Evolutionary conservation across 148 eudicot species (phyloP), one percentile per base, ranked within the genome.

Genomic region (Selenicereus undatus): DNA sequence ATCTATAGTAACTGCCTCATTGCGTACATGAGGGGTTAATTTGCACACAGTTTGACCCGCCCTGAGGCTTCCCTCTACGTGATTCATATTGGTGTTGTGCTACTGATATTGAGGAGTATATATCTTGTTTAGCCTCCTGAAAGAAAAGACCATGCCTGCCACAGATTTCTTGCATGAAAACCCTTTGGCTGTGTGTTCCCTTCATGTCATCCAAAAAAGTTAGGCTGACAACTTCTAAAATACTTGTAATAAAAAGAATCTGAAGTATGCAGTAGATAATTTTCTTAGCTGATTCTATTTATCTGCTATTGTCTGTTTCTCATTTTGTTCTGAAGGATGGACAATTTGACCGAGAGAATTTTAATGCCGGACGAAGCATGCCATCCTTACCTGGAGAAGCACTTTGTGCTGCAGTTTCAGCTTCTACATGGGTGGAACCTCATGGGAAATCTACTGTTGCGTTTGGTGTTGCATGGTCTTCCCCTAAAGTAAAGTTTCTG

Each of bases 391-490:
- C 91, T 73, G 99, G 98, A 54, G 99, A 96, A 73, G 87, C 99
- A 64, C 89, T 81, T 66, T 96, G 99, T 83, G 98, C 95, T 78
- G 98, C 98, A 6, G 97, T 96, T 79, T 92, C 95, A 78, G 99
- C 99, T 86, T 92, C 97, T 43, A 70, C 97, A 73, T 94, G 98
- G 99, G 98, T 96, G 83, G 99, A 96, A 85, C 94, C 99, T 86
- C 98, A 96, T 82, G 99, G 99, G 83, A 96, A 90, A 82, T 89
- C 94, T 87, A 96, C 98, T 36, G 87, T 96, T 77, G 95, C 99
- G 52, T 96, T 96, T 86, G 84, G 90, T 78, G 88, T 96, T 84
- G 89, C 99, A 83, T 96, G 99, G 98, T 88, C 97, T 51, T 92
- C 98, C 74, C 98, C 99, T 22, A 90, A 88, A 94, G 90, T 96